Evolutionary conservation across 2,329 filamentous ascomycete species (phyloP), one percentile per base, ranked within the genome.

Genomic region (Cladosporium oxysporum): DNA sequence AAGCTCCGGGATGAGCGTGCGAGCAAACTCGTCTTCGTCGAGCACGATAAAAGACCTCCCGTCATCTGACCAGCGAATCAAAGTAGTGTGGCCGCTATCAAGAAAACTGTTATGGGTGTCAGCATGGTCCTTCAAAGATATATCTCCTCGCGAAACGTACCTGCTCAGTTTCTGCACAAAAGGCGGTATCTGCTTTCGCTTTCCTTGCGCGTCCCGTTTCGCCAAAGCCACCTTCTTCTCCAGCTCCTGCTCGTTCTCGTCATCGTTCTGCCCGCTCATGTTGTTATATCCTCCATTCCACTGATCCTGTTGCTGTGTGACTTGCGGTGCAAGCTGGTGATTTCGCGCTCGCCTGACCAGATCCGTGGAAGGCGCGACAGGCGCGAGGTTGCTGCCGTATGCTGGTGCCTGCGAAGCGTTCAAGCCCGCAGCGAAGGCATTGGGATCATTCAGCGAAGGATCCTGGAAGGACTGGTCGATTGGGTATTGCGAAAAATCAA

Each of bases 121-220:
- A 71, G 70, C 26, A 41, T 62, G 31, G n/a, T 11, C 21, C 33
- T 14, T 58, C 67, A 16, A 11, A 63, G 71, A n/a, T 60, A 76
- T 26, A 70, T 58, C 14, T 68, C 69, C 63, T 60, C 61, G 12
- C 10, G 21, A 23, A 53, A 75, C 87, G 81, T 82, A 96, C 94
- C 94, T 98, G 88, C 93, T 96, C 64, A 99, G 81, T 77, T 99
- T 99, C 78, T 97, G 93, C 52, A 99, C 93, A 82, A 99, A 99
- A 0, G 95, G 94, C 0, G 95, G 94, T 12, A 99, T 98, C 74
- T 96, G 91, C 79, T 98, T 98, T 73, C 93, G 85, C 79, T 97
- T 98, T 18, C 90, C 86, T 76, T 93, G 91, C 0, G 93, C 90
- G 66, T 98, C 95, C 75, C 90, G 88, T 82, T 96, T 97, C 10